These are phyloP conservation scores for Cyclospora cayetanensis DNA, from an alignment of 169 alveolate species.

Conservation along the genomic window DNA sequence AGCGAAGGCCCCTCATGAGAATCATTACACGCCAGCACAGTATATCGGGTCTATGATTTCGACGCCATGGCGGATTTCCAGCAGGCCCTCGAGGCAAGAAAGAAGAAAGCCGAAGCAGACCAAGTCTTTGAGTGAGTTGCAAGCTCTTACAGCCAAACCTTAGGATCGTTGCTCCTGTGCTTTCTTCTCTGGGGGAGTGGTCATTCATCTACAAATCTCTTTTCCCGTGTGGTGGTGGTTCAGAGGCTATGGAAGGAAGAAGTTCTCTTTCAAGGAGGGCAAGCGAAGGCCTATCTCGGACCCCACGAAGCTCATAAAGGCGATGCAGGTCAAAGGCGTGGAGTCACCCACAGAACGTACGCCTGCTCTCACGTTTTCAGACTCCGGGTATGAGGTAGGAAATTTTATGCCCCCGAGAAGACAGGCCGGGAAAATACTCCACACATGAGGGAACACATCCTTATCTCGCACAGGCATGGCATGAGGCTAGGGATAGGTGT, in stretches of 20 bases:
- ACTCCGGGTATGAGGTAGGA: constrained; percentile 2
- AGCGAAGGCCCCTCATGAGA: too few species aligned
- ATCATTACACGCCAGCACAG: too few species aligned
- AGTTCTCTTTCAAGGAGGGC: constrained; percentile 51
- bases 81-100: constrained; percentile 14
- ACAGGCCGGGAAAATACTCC: background rate
- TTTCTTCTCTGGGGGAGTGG: background rate
- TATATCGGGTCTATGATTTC: background rate
- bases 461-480: too few species aligned
- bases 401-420: background rate
- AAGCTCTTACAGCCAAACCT: background rate
- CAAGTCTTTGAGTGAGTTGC: constrained; percentile 5
- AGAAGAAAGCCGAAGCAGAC: constrained; percentile 36
- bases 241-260: constrained; percentile 58
- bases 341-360: constrained; percentile 58
- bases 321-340: background rate
- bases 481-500: too few species aligned
- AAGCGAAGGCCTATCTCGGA: background rate
- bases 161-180: background rate
- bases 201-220: background rate
- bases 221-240: background rate
- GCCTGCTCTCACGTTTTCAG: background rate
- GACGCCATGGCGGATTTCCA: constrained; percentile 16
- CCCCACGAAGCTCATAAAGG: background rate
- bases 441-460: background rate